Evolutionary conservation across 1,284 basidiomycete genomes (phyloP).

Genomic region (Trametes polyzona): DNA sequence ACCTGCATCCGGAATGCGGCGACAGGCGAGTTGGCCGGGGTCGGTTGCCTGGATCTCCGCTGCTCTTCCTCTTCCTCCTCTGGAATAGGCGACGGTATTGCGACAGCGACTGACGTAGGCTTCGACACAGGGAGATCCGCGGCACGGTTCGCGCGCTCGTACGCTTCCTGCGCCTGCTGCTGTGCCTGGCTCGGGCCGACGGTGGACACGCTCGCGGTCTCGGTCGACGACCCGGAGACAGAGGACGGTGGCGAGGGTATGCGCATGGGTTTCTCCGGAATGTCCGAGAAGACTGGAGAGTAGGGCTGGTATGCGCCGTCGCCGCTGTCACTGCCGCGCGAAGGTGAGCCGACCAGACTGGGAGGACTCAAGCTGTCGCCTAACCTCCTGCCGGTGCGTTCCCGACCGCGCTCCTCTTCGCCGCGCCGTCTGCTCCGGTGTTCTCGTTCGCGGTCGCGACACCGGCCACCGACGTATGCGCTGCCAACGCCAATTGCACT

Average conservation of each 20-base stretch:
- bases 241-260: slow-evolving; percentile 31
- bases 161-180: slow-evolving; percentile 4
- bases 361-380: slow-evolving; percentile 54
- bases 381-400: slow-evolving; percentile 48
- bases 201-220: slow-evolving; percentile 33
- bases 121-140: slow-evolving; percentile 31
- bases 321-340: slow-evolving; percentile 24
- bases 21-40: slow-evolving; percentile 54
- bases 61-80: slow-evolving; percentile 39
- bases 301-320: slow-evolving; percentile 29
- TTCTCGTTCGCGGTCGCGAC: slow-evolving; percentile 32
- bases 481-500: slow-evolving; percentile 39
- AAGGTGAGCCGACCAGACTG: slow-evolving; percentile 34
- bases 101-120: slow-evolving; percentile 2
- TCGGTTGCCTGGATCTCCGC: slow-evolving; percentile 43
- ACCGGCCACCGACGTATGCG: slow-evolving; percentile 36
- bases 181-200: slow-evolving; percentile 21
- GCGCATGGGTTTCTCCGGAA: slow-evolving; percentile 10
- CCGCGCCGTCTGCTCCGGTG: slow-evolving; percentile 17
- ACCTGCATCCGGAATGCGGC: slow-evolving; percentile 36
- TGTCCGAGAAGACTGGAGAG: slow-evolving; percentile 29
- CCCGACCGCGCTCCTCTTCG: slow-evolving; percentile 42
- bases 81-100: slow-evolving; percentile 39
- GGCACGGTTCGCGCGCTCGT: slow-evolving; percentile 13
- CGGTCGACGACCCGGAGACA: slow-evolving; percentile 33